Percentiles rank a stretch among this genome's conserved stretches.
phyloP scores from a whole-genome alignment of 2,329 filamentous ascomycete genomes.

The Beauveria scarabaeidicola region DNA sequence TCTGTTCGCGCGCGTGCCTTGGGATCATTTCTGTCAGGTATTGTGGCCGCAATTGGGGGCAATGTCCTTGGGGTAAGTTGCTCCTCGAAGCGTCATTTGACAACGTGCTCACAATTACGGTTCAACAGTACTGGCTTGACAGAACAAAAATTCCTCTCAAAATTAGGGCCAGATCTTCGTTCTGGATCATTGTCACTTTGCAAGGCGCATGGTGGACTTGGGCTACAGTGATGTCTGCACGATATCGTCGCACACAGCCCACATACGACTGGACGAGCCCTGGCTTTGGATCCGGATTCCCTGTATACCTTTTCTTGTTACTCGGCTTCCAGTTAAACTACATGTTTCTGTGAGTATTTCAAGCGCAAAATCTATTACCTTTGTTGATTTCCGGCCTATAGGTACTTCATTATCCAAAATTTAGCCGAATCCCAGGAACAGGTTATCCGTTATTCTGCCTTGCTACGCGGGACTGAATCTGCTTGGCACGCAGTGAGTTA shows the following conservation, averaged over 20 bases:
- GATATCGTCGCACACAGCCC: slow-evolving; percentile 47
- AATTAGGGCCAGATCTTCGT: slow-evolving; percentile 44
- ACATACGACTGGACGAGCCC: slow-evolving; percentile 56
- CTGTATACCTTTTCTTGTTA: slow-evolving; percentile 58
- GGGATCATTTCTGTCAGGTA: slow-evolving; percentile 61
- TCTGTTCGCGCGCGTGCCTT: slow-evolving; percentile 59
- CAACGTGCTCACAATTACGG: slow-evolving; percentile 7
- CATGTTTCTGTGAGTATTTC: slow-evolving; percentile 49
- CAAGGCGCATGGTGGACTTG: slow-evolving; percentile 68
- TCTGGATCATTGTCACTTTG: slow-evolving; percentile 43
- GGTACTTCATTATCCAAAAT: slow-evolving; percentile 63
- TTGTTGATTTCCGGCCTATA: slow-evolving; percentile 18
- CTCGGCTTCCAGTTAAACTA: slow-evolving; percentile 67
- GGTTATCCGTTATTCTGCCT: slow-evolving; percentile 57
- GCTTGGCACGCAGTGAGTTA: slow-evolving; percentile 68
- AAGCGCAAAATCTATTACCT: background rate
- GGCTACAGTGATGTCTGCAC: slow-evolving; percentile 56
- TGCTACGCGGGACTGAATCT: slow-evolving; percentile 62
- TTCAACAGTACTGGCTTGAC: slow-evolving; percentile 46
- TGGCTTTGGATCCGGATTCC: slow-evolving; percentile 59
- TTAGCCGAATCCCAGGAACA: slow-evolving; percentile 53
- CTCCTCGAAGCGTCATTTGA: background rate
- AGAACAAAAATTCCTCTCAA: slow-evolving; percentile 45
- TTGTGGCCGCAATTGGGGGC: slow-evolving; percentile 56
- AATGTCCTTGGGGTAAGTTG: slow-evolving; percentile 52